Evolutionary conservation across 2,329 filamentous ascomycete species (phyloP), one percentile per base, ranked within the genome.

Genomic region (Anthostomella pinea): DNA sequence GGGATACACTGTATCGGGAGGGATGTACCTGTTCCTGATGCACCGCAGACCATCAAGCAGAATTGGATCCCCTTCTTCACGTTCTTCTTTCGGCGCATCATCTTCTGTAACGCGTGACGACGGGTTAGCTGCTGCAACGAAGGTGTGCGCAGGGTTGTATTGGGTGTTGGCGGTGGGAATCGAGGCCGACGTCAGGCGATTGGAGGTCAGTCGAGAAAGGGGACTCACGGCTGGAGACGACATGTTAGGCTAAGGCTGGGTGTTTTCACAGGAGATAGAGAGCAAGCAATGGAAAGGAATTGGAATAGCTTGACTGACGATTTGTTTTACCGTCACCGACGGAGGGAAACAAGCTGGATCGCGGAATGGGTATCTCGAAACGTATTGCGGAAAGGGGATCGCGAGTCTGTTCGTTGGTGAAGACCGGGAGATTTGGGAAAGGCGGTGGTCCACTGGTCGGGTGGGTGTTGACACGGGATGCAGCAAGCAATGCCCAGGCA

Each of bases 21-120:
- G 38, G 26, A 72, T 78, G 61, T 81, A 95, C 89, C 93, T 70
- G 93, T 97, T 69, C 93, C 93, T 57, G 91, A 97, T 65, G 93
- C 93, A 75, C 93, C 93, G 66, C 93, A 97, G 62, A 98, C 93
- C 93, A 98, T 98, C 80, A 98, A 72, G 70, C 90, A 97, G 77
- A 98, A 98, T 78, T 98, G 93, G 64, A 98, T 97, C 65, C 93
- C 93, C 81, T 96, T 96, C 86, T 96, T 96, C 74, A 98, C 91
- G 80, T 98, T 97, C 87, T 98, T 98, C 91, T 98, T 98, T 72
- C 88, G 85, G 73, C 93, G 90, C 67, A 96, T 90, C 86, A 95
- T 93, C 70, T 94, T 87, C 82, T 88, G 67, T 46, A 57, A 49
- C 53, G 52, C 57, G 58, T 49, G 41, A 38, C 48, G 45, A 38